phyloP scores from a whole-genome alignment of 2,329 filamentous ascomycete genomes.

The Tolypocladium nubicola region DNA sequence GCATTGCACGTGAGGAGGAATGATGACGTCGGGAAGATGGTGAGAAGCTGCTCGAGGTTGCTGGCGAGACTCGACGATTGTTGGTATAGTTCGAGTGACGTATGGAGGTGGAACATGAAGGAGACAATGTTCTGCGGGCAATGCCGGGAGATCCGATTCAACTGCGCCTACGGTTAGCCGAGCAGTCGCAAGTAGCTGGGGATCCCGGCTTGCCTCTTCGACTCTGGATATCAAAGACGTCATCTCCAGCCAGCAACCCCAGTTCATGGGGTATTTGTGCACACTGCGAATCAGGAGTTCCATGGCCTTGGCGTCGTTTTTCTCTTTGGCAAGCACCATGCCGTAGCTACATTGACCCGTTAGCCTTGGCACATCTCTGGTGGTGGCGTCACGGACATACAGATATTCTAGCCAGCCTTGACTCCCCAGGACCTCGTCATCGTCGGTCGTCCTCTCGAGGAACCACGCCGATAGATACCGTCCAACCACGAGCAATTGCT shows the following conservation, averaged over 20 bases:
- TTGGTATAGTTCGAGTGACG: constrained; percentile 85
- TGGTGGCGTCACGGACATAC: constrained; percentile 21
- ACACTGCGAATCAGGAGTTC: constrained; percentile 83
- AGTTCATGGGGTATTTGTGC: constrained; percentile 86
- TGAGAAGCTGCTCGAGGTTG: constrained; percentile 65
- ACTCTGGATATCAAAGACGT: constrained; percentile 66
- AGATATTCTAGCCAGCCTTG: constrained; percentile 94
- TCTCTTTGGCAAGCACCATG: constrained; percentile 79
- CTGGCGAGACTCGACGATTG: constrained; percentile 65
- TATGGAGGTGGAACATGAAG: constrained; percentile 87
- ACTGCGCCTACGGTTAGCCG: constrained; percentile 30
- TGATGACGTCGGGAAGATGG: constrained; percentile 77
- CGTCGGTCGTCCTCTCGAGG: constrained; percentile 46
- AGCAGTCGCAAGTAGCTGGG: not conserved
- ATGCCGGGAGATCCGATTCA: constrained; percentile 59
- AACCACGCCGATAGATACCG: constrained; percentile 77
- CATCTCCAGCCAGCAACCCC: constrained; percentile 94
- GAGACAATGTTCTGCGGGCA: constrained; percentile 87
- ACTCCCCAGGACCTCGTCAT: constrained; percentile 49
- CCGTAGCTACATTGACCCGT: constrained; percentile 51
- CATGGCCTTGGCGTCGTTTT: constrained; percentile 77
- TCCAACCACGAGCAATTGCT: constrained; percentile 68
- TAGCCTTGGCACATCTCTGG: not conserved
- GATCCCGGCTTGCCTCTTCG: constrained; percentile 57
- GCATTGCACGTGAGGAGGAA: constrained; percentile 88